A percentile compares a stretch with the other conserved stretches of the same genome.
phyloP scores from a whole-genome alignment of 2,329 filamentous ascomycete genomes.

The Aureobasidium sp. region DNA sequence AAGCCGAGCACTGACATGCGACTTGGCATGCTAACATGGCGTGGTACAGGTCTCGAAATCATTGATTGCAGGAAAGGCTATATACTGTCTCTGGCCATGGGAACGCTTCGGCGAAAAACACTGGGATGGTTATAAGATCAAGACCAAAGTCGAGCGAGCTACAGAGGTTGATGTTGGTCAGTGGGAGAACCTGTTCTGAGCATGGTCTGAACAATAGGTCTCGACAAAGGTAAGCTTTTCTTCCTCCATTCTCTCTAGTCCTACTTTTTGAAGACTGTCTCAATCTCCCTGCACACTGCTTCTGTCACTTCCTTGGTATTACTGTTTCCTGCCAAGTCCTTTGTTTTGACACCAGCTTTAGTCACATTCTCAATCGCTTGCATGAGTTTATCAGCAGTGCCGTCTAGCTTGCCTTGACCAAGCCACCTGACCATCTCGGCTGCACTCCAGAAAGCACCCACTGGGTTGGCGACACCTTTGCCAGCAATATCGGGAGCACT shows the following conservation, averaged over 20 bases:
- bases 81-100: slow-evolving; percentile 63
- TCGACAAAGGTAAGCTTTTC: neutral
- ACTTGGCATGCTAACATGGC: neutral
- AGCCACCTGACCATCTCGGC: slow-evolving; percentile 60
- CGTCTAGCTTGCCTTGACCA: slow-evolving; percentile 40
- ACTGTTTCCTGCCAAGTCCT: slow-evolving; percentile 50
- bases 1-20: neutral
- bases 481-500: slow-evolving; percentile 57
- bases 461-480: slow-evolving; percentile 53
- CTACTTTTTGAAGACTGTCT: slow-evolving; percentile 30
- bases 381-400: slow-evolving; percentile 49
- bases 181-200: slow-evolving; percentile 9
- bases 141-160: slow-evolving; percentile 31
- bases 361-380: slow-evolving; percentile 53
- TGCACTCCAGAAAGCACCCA: slow-evolving; percentile 61
- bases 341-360: slow-evolving; percentile 45
- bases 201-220: neutral
- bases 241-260: neutral
- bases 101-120: slow-evolving; percentile 44
- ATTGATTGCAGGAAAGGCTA: slow-evolving; percentile 66
- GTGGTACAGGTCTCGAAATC: slow-evolving; percentile 50
- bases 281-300: slow-evolving; percentile 46
- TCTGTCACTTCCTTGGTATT: slow-evolving; percentile 51
- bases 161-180: neutral
- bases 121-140: slow-evolving; percentile 46